phyloP scores from a whole-genome alignment of 2,329 filamentous ascomycete species.

The Conoideocrella luteorostrata region DNA sequence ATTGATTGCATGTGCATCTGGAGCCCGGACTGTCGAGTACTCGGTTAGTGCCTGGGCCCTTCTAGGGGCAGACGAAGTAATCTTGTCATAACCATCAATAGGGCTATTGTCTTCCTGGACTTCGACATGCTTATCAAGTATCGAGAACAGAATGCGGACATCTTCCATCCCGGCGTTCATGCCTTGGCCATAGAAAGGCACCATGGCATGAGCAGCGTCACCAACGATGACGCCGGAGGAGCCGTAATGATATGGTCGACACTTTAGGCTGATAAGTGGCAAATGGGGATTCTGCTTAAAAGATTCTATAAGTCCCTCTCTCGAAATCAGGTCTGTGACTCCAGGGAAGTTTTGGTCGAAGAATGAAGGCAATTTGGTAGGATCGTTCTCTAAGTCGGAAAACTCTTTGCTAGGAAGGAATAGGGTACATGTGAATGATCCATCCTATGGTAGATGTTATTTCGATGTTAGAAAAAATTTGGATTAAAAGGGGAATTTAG shows the following conservation, averaged over 20 bases:
- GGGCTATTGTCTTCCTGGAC: slow-evolving; percentile 36
- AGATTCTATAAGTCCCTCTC: slow-evolving; percentile 61
- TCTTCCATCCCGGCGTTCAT: slow-evolving; percentile 97
- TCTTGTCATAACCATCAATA: slow-evolving; percentile 24
- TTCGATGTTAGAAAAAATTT: slow-evolving; percentile 10
- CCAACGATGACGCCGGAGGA: slow-evolving; percentile 78
- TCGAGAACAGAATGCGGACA: slow-evolving; percentile 77
- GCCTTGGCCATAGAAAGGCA: slow-evolving; percentile 96
- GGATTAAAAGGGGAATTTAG: background rate
- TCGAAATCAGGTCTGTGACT: slow-evolving; percentile 65
- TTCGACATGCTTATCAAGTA: slow-evolving; percentile 62
- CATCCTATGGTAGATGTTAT: slow-evolving; percentile 50
- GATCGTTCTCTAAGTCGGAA: slow-evolving; percentile 56
- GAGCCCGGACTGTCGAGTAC: slow-evolving; percentile 68
- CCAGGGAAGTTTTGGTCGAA: slow-evolving; percentile 85
- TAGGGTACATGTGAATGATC: slow-evolving; percentile 89
- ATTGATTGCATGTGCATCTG: slow-evolving; percentile 84
- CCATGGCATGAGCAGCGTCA: slow-evolving; percentile 95
- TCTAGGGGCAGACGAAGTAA: slow-evolving; percentile 45
- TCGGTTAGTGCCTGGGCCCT: slow-evolving; percentile 59
- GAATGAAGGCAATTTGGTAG: slow-evolving; percentile 57
- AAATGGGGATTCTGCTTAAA: slow-evolving; percentile 82
- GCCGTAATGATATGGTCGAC: slow-evolving; percentile 75
- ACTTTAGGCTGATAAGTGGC: slow-evolving; percentile 90
- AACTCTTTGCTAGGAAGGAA: slow-evolving; percentile 75